These are phyloP conservation scores for Schizopora paradoxa DNA, from an alignment of 1,284 basidiomycete genomes.

Conservation along the genomic window DNA sequence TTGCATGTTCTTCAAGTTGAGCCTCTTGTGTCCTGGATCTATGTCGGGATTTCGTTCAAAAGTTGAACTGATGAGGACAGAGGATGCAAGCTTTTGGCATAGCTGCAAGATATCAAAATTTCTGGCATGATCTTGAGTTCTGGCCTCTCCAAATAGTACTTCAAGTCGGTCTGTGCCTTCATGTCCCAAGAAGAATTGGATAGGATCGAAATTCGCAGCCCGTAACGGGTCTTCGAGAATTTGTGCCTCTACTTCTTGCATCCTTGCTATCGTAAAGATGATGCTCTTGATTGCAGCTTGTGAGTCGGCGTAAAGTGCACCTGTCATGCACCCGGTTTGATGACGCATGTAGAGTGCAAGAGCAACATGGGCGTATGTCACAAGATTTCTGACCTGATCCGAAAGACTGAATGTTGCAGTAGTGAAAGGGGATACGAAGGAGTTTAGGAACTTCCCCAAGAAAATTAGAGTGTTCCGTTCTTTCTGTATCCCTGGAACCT, in stretches of 20 bases:
- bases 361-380: conserved; percentile 20
- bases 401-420: neutral
- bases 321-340: conserved; percentile 20
- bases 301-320: conserved; percentile 24
- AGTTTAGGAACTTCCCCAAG: neutral
- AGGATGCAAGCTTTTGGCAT: conserved; percentile 30
- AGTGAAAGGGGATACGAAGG: neutral
- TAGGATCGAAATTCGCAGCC: no score
- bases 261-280: conserved; percentile 23
- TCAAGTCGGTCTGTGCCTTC: conserved; percentile 26
- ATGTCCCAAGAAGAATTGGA: conserved; percentile 22
- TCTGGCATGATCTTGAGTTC: conserved; percentile 22
- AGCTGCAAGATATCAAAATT: conserved; percentile 30
- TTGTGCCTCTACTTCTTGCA: conserved; percentile 21
- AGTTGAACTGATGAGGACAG: conserved; percentile 28
- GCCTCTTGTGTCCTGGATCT: conserved; percentile 17
- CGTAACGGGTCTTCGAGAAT: no score
- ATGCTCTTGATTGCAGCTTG: conserved; percentile 24
- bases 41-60: conserved; percentile 18
- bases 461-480: neutral
- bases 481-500: neutral
- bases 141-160: conserved; percentile 21
- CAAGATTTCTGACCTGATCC: conserved; percentile 8
- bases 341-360: conserved; percentile 22
- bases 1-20: conserved; percentile 7